Evolutionary conservation across 306 rosid genomes (phyloP).

Genomic region (Datisca glomerata): DNA sequence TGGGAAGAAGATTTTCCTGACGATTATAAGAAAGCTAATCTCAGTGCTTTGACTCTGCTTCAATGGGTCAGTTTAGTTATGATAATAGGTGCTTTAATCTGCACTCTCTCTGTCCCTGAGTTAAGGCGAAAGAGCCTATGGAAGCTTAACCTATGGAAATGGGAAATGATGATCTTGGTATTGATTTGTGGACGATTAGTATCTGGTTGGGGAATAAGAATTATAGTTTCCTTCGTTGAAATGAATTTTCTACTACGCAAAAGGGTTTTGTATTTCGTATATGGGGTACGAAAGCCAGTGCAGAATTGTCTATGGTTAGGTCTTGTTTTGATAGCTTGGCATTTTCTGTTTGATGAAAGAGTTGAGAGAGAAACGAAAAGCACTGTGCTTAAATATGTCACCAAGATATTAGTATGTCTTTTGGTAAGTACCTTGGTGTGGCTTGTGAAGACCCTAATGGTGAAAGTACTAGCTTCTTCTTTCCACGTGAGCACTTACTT

Average conservation of each 20-base stretch:
- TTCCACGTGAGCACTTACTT: constrained; percentile 77
- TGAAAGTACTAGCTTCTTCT: constrained; percentile 73
- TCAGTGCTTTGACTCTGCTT: constrained; percentile 31
- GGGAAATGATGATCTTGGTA: constrained; percentile 69
- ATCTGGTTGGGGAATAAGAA: constrained; percentile 60
- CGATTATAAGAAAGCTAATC: constrained; percentile 23
- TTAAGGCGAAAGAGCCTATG: constrained; percentile 33
- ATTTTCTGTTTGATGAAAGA: constrained; percentile 47
- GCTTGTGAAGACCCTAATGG: constrained; percentile 61
- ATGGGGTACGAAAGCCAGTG: constrained; percentile 62
- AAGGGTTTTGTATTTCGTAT: constrained; percentile 66
- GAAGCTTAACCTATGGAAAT: constrained; percentile 64
- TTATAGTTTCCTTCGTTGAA: constrained; percentile 52
- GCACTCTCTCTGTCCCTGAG: constrained; percentile 28
- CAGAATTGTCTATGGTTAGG: constrained; percentile 79
- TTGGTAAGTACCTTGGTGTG: constrained; percentile 57
- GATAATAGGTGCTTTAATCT: constrained; percentile 31
- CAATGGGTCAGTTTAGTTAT: constrained; percentile 62
- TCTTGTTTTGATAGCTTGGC: constrained; percentile 70
- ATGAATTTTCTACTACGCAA: constrained; percentile 69
- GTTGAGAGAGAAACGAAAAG: constrained; percentile 45
- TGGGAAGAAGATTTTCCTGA: constrained; percentile 58
- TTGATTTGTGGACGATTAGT: constrained; percentile 73
- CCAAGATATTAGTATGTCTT: constrained; percentile 51
- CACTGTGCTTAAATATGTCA: constrained; percentile 23